Conservation (phyloP, 495 filamentous ascomycete species). For the Podospora anserina region DNA sequence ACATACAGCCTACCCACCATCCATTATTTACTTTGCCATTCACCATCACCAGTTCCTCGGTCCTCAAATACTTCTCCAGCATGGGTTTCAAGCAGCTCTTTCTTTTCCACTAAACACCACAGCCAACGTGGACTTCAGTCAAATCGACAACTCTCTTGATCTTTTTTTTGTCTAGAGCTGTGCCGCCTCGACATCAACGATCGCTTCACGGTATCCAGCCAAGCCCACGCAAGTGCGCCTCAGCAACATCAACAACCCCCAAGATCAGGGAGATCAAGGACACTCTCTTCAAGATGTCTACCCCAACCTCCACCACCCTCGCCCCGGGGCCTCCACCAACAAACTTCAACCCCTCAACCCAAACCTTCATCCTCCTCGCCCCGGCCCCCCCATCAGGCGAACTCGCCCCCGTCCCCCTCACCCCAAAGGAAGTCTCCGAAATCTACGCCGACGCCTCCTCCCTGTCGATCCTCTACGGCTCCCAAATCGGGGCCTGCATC, state of each 20-base stretch:
- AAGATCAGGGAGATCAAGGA: background rate
- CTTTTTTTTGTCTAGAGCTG: background rate
- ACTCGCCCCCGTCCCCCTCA: conserved; percentile 45
- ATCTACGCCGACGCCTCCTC: conserved; percentile 45
- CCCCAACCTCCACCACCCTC: background rate
- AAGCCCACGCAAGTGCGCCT: background rate
- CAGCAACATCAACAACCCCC: background rate
- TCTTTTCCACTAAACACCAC: background rate
- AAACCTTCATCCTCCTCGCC: conserved; percentile 53
- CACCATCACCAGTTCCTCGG: background rate
- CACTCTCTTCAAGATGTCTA: conserved; percentile 5
- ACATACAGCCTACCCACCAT: background rate
- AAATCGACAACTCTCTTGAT: background rate
- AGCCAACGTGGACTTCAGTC: background rate
- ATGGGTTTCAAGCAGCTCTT: background rate
- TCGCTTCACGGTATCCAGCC: background rate
- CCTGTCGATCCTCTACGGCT: conserved; percentile 64
- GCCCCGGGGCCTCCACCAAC: background rate
- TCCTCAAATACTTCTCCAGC: background rate
- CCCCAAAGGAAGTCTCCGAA: conserved; percentile 47
- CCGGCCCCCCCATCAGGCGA: conserved; percentile 41
- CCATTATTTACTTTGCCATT: background rate
- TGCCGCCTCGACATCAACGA: background rate
- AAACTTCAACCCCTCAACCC: conserved; percentile 56
- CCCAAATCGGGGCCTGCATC: conserved; percentile 70